Evolutionary conservation across 2,329 filamentous ascomycete species (phyloP).

Genomic region (Botryotinia calthae): DNA sequence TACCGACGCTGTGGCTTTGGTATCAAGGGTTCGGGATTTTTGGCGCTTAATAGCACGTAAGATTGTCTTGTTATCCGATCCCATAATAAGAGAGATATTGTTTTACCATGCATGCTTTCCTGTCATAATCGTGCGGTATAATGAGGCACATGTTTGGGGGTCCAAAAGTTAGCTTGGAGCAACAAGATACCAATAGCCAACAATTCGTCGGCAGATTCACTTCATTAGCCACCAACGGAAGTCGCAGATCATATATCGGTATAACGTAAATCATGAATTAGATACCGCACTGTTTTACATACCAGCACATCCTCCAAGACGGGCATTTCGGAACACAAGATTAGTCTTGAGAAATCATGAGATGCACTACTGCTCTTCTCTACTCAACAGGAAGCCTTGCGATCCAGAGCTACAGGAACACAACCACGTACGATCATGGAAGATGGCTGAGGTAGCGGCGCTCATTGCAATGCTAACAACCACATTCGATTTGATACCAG

Average conservation of each 20-base stretch:
- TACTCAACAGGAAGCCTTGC: constrained; percentile 5
- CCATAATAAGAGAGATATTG: background rate
- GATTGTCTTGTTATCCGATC: background rate
- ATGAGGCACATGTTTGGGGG: background rate
- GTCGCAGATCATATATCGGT: background rate
- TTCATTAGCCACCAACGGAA: background rate
- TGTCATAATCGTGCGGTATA: no score
- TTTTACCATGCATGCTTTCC: background rate
- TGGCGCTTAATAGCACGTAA: background rate
- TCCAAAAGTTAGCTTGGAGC: background rate
- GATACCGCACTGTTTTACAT: background rate
- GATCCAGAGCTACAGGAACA: background rate
- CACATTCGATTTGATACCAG: background rate
- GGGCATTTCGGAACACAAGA: background rate
- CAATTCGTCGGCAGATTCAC: background rate
- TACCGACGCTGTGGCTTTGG: background rate
- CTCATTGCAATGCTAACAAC: constrained; percentile 1
- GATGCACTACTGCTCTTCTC: constrained; percentile 5
- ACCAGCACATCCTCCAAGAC: background rate
- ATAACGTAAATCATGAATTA: background rate
- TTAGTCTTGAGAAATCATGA: background rate
- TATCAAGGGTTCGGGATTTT: background rate
- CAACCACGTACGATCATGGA: constrained; percentile 7
- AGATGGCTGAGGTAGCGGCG: constrained; percentile 8
- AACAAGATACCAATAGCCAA: background rate